Percentiles rank a stretch among this genome's conserved stretches.
Conservation (phyloP, 1,139 yeast species). For the Geotrichum europaeum region DNA sequence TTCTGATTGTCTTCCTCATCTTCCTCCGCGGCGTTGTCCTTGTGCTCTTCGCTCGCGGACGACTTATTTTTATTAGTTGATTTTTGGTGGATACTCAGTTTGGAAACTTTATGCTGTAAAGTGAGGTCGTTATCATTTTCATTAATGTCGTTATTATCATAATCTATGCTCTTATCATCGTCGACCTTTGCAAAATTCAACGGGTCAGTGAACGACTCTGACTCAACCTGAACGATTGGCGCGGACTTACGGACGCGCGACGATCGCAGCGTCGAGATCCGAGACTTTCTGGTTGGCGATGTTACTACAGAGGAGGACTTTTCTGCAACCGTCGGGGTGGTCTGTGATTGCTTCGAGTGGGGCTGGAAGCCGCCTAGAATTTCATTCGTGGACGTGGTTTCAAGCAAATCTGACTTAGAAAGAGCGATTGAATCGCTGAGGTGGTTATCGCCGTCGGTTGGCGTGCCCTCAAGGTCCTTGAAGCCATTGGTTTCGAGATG, state of each 20-base stretch:
- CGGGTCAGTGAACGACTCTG: slow-evolving; percentile 9
- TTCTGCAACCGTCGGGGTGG: background rate
- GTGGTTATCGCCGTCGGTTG: background rate
- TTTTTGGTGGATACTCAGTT: background rate
- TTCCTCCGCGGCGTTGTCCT: background rate
- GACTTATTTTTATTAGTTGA: background rate
- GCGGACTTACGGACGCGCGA: background rate
- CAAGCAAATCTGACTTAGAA: background rate
- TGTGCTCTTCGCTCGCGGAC: background rate
- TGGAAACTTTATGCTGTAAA: background rate
- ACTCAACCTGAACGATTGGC: slow-evolving; percentile 11
- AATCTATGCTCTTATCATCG: background rate
- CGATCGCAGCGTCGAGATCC: slow-evolving; percentile 8
- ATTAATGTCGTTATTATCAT: background rate
- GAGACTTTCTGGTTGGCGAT: slow-evolving; percentile 2
- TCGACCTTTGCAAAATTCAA: background rate
- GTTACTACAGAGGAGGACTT: background rate
- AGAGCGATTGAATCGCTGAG: background rate
- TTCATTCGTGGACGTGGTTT: background rate
- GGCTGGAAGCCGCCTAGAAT: background rate
- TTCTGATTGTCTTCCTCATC: slow-evolving; percentile 36
- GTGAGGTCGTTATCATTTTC: background rate
- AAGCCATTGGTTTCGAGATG: background rate
- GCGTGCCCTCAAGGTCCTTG: background rate
- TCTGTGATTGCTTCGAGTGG: background rate